Percentiles rank a stretch among this genome's conserved stretches.
These are phyloP conservation scores for Dovyalis caffra DNA, from an alignment of 345 rosid species.

Conservation along the genomic window DNA sequence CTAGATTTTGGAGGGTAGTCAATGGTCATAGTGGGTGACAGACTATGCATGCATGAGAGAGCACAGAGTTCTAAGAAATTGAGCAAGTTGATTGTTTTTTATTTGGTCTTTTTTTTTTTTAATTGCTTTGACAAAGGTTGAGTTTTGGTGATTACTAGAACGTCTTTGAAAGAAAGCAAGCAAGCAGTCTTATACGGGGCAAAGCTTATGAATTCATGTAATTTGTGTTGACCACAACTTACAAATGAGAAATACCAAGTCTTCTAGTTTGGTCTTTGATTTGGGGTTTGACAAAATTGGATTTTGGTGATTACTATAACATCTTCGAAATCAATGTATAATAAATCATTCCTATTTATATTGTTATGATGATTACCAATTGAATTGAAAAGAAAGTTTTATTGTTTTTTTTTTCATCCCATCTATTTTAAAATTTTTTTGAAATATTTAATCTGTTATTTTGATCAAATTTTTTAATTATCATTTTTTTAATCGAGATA, in stretches of 20 bases:
- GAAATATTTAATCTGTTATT: no score
- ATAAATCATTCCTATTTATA: not conserved
- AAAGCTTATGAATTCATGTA: not conserved
- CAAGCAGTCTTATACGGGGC: no score
- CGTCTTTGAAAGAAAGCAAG: not conserved
- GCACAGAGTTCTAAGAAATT: not conserved
- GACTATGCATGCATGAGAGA: not conserved
- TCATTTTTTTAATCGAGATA: no score
- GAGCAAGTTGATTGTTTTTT: not conserved
- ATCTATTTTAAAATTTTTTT: no score
- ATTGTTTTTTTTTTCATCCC: not conserved
- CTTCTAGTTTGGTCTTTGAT: not conserved
- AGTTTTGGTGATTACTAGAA: not conserved
- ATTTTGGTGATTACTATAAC: not conserved
- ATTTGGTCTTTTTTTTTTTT: not conserved
- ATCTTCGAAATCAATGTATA: not conserved
- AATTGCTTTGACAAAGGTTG: not conserved
- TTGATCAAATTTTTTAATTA: no score
- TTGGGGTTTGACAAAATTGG: not conserved
- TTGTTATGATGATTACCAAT: not conserved
- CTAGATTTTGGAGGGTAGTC: not conserved
- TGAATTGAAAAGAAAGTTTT: not conserved
- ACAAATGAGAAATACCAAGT: not conserved
- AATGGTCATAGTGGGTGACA: constrained; percentile 2
- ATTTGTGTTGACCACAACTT: not conserved